A percentile compares a stretch with the other conserved stretches of the same genome.
Conservation (phyloP, 495 filamentous ascomycete genomes). For the Letharia lupina region DNA sequence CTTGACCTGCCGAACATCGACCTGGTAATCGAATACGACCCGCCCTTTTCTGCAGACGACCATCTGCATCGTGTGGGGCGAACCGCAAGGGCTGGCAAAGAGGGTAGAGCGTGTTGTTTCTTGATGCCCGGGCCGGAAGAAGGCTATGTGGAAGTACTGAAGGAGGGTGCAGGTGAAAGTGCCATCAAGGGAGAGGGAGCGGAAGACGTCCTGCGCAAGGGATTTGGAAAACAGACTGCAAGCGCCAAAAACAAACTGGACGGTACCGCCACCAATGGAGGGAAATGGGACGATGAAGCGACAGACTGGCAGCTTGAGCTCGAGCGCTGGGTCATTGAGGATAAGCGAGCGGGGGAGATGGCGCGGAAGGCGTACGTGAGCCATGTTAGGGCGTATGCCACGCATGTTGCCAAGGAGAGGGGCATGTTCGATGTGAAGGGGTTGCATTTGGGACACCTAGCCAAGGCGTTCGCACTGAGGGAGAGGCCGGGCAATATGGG, state of each 20-base stretch:
- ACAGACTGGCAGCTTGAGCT: constrained; percentile 71
- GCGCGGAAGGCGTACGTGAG: constrained; percentile 79
- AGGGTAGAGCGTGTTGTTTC: constrained; percentile 83
- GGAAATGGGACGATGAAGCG: constrained; percentile 59
- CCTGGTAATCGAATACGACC: constrained; percentile 88
- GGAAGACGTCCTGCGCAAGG: constrained; percentile 54
- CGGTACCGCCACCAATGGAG: constrained; percentile 28
- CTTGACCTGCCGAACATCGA: constrained; percentile 92
- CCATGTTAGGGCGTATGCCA: constrained; percentile 89
- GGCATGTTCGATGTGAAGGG: constrained; percentile 78
- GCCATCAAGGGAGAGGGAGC: constrained; percentile 46
- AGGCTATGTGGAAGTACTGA: constrained; percentile 71
- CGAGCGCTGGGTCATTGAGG: constrained; percentile 61
- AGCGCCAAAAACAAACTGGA: constrained; percentile 28
- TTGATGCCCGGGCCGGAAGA: constrained; percentile 86
- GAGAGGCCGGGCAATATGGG: constrained; percentile 83
- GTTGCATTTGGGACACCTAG: constrained; percentile 85
- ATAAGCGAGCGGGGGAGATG: constrained; percentile 55
- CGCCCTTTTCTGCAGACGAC: constrained; percentile 81
- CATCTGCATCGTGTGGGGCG: constrained; percentile 91
- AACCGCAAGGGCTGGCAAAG: constrained; percentile 83
- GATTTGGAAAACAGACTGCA: constrained; percentile 42
- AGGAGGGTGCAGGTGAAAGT: constrained; percentile 48
- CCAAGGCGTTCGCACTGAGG: constrained; percentile 83
- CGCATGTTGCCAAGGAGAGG: constrained; percentile 77